Percentiles rank a stretch among this genome's conserved stretches.
Conservation (phyloP, 139 green algal genomes). For the Chlamydomonas sphaeroides region DNA sequence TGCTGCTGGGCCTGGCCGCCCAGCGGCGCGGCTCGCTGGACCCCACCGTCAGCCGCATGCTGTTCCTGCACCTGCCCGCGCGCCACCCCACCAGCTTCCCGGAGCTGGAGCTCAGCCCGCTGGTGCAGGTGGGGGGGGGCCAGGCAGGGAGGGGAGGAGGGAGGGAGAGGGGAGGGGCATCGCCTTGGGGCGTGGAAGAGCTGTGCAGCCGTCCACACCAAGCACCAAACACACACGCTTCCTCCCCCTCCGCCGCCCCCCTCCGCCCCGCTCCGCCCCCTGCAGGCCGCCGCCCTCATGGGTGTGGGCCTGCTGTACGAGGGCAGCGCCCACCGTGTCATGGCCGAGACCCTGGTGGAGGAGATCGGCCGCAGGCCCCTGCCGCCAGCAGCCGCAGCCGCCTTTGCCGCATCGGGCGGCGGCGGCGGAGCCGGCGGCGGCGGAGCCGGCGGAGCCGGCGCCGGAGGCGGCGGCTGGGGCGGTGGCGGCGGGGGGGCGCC, state of each 20-base stretch:
- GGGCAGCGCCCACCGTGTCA: conserved; percentile 86
- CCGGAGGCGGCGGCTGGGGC: conserved; percentile 1
- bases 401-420: neutral
- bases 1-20: conserved; percentile 88
- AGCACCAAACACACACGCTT: too few species aligned
- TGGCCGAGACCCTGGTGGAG: conserved; percentile 88
- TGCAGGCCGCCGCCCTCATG: conserved; percentile 84
- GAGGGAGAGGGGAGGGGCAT: neutral
- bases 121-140: conserved; percentile 73
- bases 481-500: neutral
- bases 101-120: conserved; percentile 91
- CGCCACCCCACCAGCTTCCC: conserved; percentile 85
- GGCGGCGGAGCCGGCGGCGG: neutral
- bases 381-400: conserved; percentile 17
- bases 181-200: neutral
- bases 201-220: too few species aligned
- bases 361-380: conserved; percentile 86
- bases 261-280: neutral
- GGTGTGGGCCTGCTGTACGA: conserved; percentile 91
- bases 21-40: conserved; percentile 75
- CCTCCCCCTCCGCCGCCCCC: too few species aligned
- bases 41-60: conserved; percentile 78
- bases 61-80: conserved; percentile 96
- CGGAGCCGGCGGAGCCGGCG: conserved; percentile 6
- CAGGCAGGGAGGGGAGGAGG: neutral